Evolutionary conservation across 2,329 filamentous ascomycete genomes (phyloP).

Genomic region (Penicillium sp.): DNA sequence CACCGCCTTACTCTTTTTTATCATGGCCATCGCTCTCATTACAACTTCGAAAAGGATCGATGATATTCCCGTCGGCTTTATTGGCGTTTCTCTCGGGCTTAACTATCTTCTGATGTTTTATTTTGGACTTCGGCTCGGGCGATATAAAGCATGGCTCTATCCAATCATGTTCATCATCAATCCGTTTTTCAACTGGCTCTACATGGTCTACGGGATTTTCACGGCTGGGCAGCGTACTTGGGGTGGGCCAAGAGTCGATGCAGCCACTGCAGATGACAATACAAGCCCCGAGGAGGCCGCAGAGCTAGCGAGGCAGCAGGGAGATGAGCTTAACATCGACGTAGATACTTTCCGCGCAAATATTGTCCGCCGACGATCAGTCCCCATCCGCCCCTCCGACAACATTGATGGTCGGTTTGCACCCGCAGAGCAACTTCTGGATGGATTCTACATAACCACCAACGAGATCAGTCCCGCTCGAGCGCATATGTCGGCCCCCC

Average conservation of each 20-base stretch:
- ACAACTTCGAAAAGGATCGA: conserved; percentile 79
- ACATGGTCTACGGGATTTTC: conserved; percentile 97
- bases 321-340: conserved; percentile 88
- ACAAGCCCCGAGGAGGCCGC: conserved; percentile 84
- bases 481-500: conserved; percentile 52
- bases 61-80: conserved; percentile 89
- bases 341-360: conserved; percentile 76
- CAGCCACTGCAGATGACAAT: conserved; percentile 73
- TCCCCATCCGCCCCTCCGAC: conserved; percentile 73
- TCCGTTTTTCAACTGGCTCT: conserved; percentile 97
- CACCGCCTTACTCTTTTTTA: conserved; percentile 90
- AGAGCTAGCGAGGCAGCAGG: conserved; percentile 74
- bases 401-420: conserved; percentile 79
- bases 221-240: conserved; percentile 93
- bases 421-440: conserved; percentile 67
- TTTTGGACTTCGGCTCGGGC: conserved; percentile 82
- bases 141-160: conserved; percentile 94
- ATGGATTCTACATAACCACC: conserved; percentile 70
- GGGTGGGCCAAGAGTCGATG: conserved; percentile 91
- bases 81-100: conserved; percentile 85
- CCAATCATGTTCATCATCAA: conserved; percentile 95
- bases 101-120: conserved; percentile 98
- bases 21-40: conserved; percentile 84
- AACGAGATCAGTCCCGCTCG: conserved; percentile 70
- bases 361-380: conserved; percentile 48